Conservation (phyloP, 169 alveolate genomes). For the Plasmodium chabaudi region DNA sequence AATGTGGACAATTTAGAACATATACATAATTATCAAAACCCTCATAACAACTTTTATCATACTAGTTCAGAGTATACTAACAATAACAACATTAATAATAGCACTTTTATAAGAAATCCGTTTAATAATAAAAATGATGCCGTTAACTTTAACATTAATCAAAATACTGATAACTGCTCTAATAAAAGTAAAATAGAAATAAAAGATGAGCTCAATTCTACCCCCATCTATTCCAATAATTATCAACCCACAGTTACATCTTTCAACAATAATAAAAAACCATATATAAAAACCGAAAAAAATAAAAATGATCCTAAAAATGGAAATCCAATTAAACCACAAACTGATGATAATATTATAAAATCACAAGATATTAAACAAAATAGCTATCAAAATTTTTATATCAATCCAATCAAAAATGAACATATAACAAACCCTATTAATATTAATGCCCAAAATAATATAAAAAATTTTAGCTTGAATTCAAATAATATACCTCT, state of each 20-base stretch:
- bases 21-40: not conserved
- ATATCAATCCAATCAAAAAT: constrained; percentile 2
- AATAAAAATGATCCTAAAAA: not conserved
- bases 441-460: not conserved
- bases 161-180: too few species aligned
- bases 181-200: too few species aligned
- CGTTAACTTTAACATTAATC: too few species aligned
- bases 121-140: too few species aligned
- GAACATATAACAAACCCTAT: not conserved
- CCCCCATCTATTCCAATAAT: too few species aligned
- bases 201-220: too few species aligned
- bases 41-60: constrained; percentile 6
- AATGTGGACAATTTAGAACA: constrained; percentile 21
- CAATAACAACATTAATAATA: too few species aligned
- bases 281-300: constrained; percentile 20
- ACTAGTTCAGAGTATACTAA: not conserved
- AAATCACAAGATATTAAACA: not conserved
- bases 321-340: not conserved
- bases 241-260: too few species aligned
- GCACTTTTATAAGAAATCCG: too few species aligned
- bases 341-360: not conserved
- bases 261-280: not conserved
- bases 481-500: constrained; percentile 2
- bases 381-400: not conserved
- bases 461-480: not conserved